Base-by-base conservation (phyloP, 225 moss, liverwort and hornwort species). In the Asterella californica region DNA sequence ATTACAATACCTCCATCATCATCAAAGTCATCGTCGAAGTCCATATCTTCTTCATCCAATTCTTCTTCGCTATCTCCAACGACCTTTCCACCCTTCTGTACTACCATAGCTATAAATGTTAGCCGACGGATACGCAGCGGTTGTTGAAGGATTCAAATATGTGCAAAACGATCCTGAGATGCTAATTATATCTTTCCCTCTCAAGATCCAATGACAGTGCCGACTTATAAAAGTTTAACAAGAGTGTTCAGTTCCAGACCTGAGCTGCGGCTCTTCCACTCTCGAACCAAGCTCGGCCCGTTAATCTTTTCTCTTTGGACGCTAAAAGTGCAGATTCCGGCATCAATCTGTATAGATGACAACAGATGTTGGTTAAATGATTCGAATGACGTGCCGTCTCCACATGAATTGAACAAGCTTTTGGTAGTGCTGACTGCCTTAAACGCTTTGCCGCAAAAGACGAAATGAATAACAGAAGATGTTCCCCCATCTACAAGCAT, bases 231-330 rank as follows among this genome's bases (percentile, higher is more conserved):
- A 22, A 50, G n/a, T 57, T 55, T 57, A 34, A 57, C 34, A 2
- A 37, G 17, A 19, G 37, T 22, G 18, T 0, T 59, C 21, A 76
- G 38, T 53, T 42, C 12, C 79, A 34, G 65, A 87, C 87, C 82
- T 42, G 6, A 70, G 87, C 80, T 53, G 85, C 49, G 74, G 83
- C 86, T 75, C 88, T 83, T 71, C 85, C 88, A 79, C 66, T 89
- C 82, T 99, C 95, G 77, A 99, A 99, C 90, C 91, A 95, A 21
- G 88, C 77, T 38, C 95, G 83, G 10, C 99, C 99, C 5, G 74
- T 6, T 9, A 89, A 73, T 80, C 87, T 90, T 84, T 95, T 99
- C 82, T 95, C 95, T 83, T 93, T 99, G 2, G 93, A 88, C 65
- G 95, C 95, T 61, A 95, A 36, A 80, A 95, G 82, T 29, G 85